Percentiles rank a stretch among this genome's conserved stretches.
These are phyloP conservation scores for Ailanthus altissimus DNA, from an alignment of 345 rosid species.

Conservation along the genomic window DNA sequence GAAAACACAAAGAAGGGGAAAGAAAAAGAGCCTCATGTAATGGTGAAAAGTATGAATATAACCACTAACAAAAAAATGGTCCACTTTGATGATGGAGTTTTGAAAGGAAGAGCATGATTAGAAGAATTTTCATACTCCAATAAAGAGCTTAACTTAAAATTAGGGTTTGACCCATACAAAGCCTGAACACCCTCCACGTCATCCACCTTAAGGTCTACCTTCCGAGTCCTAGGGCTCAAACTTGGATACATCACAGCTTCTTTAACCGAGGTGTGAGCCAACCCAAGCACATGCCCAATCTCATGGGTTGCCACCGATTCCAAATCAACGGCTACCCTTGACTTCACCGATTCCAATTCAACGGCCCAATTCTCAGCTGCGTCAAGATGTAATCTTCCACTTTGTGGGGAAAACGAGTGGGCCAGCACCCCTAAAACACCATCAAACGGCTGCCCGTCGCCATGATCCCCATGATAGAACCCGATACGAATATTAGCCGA, in stretches of 20 bases:
- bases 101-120: slow-evolving; percentile 28
- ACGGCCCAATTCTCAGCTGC: slow-evolving; percentile 79
- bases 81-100: slow-evolving; percentile 28
- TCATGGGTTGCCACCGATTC: slow-evolving; percentile 97
- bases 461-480: slow-evolving; percentile 65
- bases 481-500: slow-evolving; percentile 70
- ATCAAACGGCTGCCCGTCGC: slow-evolving; percentile 87
- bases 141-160: slow-evolving; percentile 59
- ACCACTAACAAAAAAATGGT: slow-evolving; percentile 36
- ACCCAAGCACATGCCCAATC: slow-evolving; percentile 85
- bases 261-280: slow-evolving; percentile 73
- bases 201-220: slow-evolving; percentile 67
- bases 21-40: neutral
- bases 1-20: neutral
- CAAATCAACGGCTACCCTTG: slow-evolving; percentile 70
- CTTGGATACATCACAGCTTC: slow-evolving; percentile 97
- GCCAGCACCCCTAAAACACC: slow-evolving; percentile 84
- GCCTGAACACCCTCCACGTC: slow-evolving; percentile 84
- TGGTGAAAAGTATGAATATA: slow-evolving; percentile 28
- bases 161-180: slow-evolving; percentile 78
- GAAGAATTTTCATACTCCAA: slow-evolving; percentile 56
- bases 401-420: slow-evolving; percentile 87
- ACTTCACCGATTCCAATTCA: slow-evolving; percentile 49
- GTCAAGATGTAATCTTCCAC: slow-evolving; percentile 82
- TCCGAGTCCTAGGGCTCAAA: slow-evolving; percentile 60